Conservation (phyloP, 257 asterid genomes). For the Fraxinus anomala region DNA sequence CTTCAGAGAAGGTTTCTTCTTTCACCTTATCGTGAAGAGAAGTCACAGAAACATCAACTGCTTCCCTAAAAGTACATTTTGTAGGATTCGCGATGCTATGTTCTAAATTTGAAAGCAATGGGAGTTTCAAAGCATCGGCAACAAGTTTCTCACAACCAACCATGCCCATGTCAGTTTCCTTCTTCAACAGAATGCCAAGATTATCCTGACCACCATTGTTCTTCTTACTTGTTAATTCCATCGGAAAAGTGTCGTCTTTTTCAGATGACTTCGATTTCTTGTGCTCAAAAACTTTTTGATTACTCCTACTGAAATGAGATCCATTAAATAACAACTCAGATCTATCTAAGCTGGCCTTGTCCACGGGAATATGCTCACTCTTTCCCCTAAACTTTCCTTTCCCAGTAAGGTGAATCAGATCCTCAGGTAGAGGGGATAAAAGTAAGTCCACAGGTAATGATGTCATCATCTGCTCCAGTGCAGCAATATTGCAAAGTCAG, state of each 20-base stretch:
- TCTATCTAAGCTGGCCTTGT: conserved; percentile 38
- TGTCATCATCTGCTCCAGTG: conserved; percentile 75
- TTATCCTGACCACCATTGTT: conserved; percentile 15
- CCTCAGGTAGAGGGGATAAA: conserved; percentile 79
- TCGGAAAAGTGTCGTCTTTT: conserved; percentile 35
- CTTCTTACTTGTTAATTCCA: conserved; percentile 34
- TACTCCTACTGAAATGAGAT: conserved; percentile 46
- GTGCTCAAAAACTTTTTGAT: conserved; percentile 43
- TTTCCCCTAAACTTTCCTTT: conserved; percentile 47
- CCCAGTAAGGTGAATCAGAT: conserved; percentile 47
- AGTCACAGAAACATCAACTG: background rate
- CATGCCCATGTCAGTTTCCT: conserved; percentile 50
- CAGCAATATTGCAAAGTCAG: conserved; percentile 13
- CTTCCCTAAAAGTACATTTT: conserved; percentile 32
- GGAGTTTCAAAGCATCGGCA: conserved; percentile 77
- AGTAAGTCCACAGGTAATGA: conserved; percentile 51
- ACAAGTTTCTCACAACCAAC: conserved; percentile 70
- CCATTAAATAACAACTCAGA: conserved; percentile 49
- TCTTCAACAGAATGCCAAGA: conserved; percentile 26
- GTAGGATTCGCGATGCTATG: conserved; percentile 36
- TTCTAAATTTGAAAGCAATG: conserved; percentile 58
- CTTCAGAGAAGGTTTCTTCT: conserved; percentile 36
- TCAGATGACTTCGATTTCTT: conserved; percentile 44
- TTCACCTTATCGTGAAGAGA: conserved; percentile 33
- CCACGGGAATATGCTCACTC: conserved; percentile 40